phyloP scores from a whole-genome alignment of 768 basidiomycete genomes.

The Lactarius sanguifluus region DNA sequence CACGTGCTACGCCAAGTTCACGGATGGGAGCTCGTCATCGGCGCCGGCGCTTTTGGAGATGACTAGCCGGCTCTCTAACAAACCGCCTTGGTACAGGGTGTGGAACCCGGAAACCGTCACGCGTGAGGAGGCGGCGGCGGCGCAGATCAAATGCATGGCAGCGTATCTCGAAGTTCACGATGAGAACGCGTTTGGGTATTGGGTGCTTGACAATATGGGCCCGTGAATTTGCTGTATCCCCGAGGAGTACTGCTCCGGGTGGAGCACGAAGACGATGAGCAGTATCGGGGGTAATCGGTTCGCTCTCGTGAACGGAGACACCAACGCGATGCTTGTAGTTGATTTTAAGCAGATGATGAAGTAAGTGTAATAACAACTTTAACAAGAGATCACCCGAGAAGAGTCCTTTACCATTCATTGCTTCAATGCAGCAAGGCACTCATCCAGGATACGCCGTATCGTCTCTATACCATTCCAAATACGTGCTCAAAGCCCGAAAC shows the following conservation, averaged over 20 bases:
- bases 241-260: slow-evolving; percentile 21
- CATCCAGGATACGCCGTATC: too few species aligned
- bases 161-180: slow-evolving; percentile 15
- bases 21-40: neutral
- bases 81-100: slow-evolving; percentile 15
- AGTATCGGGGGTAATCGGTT: slow-evolving; percentile 13
- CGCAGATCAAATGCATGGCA: neutral
- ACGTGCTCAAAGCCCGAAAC: too few species aligned
- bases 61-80: slow-evolving; percentile 17
- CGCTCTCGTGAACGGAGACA: slow-evolving; percentile 7
- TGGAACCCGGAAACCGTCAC: slow-evolving; percentile 13
- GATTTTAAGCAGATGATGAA: slow-evolving; percentile 20
- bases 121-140: neutral
- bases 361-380: neutral
- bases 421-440: too few species aligned
- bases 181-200: slow-evolving; percentile 9
- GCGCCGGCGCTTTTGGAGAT: slow-evolving; percentile 4
- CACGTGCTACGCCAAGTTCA: slow-evolving; percentile 16
- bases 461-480: too few species aligned
- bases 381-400: too few species aligned
- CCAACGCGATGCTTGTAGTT: slow-evolving; percentile 1
- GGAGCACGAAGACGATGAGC: slow-evolving; percentile 7
- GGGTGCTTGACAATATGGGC: slow-evolving; percentile 23
- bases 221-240: slow-evolving; percentile 21
- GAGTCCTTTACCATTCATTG: too few species aligned